A percentile compares a stretch with the other conserved stretches of the same genome.
phyloP scores from a whole-genome alignment of 2,329 filamentous ascomycete species.

The Fusarium piperis region DNA sequence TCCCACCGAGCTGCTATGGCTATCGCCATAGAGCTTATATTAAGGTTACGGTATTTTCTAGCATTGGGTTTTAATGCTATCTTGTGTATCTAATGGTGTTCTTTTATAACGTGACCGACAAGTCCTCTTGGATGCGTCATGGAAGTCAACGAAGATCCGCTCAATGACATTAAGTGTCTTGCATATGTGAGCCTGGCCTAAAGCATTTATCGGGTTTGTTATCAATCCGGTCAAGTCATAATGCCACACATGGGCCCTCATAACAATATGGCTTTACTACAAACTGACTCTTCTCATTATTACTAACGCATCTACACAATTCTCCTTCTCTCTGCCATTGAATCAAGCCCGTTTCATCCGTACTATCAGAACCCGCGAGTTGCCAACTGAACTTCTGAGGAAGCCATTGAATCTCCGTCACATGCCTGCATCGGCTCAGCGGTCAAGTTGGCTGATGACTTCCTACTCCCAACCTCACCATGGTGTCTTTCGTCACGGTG shows the following conservation, averaged over 20 bases:
- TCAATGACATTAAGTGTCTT: too few relatives aligned
- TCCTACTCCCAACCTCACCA: slow-evolving; percentile 25
- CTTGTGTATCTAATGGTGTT: too few relatives aligned
- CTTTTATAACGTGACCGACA: too few relatives aligned
- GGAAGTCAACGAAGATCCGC: too few relatives aligned
- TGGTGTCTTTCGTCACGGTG: slow-evolving; percentile 32
- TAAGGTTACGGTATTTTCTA: too few relatives aligned
- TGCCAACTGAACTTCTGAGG: slow-evolving; percentile 39
- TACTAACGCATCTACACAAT: background rate
- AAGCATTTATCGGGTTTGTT: background rate
- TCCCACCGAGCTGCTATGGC: too few relatives aligned
- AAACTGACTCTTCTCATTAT: background rate
- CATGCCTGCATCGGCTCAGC: slow-evolving; percentile 1
- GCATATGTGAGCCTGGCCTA: background rate
- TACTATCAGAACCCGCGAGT: slow-evolving; percentile 29
- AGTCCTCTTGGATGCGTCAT: too few relatives aligned
- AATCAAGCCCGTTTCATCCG: background rate
- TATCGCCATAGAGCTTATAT: too few relatives aligned
- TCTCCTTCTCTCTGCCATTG: background rate
- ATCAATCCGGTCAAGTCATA: background rate
- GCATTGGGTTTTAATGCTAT: too few relatives aligned
- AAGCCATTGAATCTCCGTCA: slow-evolving; percentile 38
- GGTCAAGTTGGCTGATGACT: slow-evolving; percentile 23
- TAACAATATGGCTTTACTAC: background rate
- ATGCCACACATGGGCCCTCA: background rate